Evolutionary conservation across 192 early-diverging fungal species (phyloP).

Genomic region (Coemansia sp.): DNA sequence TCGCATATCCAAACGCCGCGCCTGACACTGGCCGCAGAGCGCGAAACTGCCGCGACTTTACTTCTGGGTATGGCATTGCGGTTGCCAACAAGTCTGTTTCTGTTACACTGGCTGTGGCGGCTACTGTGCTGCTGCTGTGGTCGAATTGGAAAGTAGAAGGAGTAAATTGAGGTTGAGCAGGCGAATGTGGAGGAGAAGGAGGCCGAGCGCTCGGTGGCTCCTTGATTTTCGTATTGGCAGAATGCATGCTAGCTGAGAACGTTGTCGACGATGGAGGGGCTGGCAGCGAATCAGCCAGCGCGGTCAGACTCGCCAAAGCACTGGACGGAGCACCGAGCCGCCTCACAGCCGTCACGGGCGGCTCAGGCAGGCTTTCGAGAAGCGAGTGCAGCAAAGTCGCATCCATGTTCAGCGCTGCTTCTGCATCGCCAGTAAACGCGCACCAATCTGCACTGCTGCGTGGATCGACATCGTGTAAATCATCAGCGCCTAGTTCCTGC

Average conservation of each 20-base stretch:
- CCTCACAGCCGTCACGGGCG: constrained; percentile 10
- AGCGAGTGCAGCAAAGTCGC: constrained; percentile 37
- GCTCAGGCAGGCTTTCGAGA: constrained; percentile 49
- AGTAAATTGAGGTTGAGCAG: background rate
- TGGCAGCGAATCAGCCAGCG: constrained; percentile 43
- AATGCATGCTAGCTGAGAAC: background rate
- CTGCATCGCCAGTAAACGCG: background rate
- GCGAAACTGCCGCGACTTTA: background rate
- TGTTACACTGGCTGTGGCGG: background rate
- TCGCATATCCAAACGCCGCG: background rate
- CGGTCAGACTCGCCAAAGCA: constrained; percentile 17
- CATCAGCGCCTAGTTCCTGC: background rate
- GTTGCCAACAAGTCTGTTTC: background rate
- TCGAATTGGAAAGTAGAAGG: background rate
- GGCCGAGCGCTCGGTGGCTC: background rate
- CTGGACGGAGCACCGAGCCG: background rate
- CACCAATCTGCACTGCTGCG: background rate
- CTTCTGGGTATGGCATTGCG: background rate
- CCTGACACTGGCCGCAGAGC: constrained; percentile 4
- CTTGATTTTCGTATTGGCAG: background rate
- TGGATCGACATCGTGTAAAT: background rate
- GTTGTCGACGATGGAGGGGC: constrained; percentile 11
- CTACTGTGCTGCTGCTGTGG: background rate
- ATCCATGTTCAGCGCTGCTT: background rate
- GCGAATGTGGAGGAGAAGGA: background rate